phyloP scores from a whole-genome alignment of 2,329 filamentous ascomycete genomes.

The Blastomyces parvus region DNA sequence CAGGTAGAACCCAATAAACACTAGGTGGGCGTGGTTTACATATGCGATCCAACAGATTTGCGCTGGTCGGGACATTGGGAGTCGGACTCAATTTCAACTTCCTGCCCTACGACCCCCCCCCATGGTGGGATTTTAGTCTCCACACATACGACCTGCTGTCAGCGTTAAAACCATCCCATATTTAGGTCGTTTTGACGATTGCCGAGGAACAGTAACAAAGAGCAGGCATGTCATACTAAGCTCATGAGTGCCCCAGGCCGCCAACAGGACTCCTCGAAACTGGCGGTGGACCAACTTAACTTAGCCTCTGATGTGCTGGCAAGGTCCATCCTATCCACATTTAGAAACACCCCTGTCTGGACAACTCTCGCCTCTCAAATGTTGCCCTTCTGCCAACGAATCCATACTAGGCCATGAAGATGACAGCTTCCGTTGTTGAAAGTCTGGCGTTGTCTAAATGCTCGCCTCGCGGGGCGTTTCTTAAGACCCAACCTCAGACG shows the following conservation, averaged over 20 bases:
- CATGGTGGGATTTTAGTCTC: not conserved
- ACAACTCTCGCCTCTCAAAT: not conserved
- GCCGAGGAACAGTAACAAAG: not conserved
- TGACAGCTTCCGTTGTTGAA: not conserved
- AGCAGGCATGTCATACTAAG: no score
- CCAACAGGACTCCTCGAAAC: not conserved
- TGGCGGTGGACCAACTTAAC: slow-evolving; percentile 2
- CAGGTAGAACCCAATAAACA: not conserved
- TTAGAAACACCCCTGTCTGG: slow-evolving; percentile 5
- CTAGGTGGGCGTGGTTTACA: not conserved
- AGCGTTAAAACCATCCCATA: not conserved
- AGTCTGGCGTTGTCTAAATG: not conserved
- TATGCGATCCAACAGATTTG: not conserved
- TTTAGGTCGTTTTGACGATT: not conserved
- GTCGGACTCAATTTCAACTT: not conserved
- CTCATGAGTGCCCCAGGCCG: not conserved
- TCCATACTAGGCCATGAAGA: not conserved
- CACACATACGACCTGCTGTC: not conserved
- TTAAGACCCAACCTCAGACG: not conserved
- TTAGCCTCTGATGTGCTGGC: slow-evolving; percentile 6
- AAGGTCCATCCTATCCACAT: slow-evolving; percentile 2
- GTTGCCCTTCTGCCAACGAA: not conserved
- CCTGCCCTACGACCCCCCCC: not conserved
- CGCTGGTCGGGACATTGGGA: not conserved
- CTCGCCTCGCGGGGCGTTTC: not conserved